Conservation (phyloP, 106 monocot genomes). For the Dioscorea alata region DNA sequence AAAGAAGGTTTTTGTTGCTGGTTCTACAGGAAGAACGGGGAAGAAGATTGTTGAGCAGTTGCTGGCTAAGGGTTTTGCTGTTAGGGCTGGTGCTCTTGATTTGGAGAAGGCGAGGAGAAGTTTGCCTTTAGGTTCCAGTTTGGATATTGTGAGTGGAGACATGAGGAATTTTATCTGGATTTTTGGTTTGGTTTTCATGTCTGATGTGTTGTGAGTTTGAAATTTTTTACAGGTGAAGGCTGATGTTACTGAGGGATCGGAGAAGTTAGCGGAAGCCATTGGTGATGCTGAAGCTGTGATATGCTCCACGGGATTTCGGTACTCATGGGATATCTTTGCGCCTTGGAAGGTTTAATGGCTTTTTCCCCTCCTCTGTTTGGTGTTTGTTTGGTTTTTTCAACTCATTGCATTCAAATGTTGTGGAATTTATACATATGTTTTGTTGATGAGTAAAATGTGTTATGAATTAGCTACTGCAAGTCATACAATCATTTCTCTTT, state of each 20-base stretch:
- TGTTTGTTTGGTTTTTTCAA: too few relatives aligned
- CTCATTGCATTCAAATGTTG: too few relatives aligned
- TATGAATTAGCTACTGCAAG: too few relatives aligned
- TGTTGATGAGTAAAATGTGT: too few relatives aligned
- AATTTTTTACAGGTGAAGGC: constrained; percentile 33
- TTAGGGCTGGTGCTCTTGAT: constrained; percentile 55
- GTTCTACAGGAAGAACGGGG: constrained; percentile 70
- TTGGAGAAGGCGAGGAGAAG: constrained; percentile 32
- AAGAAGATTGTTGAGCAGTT: constrained; percentile 61
- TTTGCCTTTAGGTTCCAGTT: constrained; percentile 38
- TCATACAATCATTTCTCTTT: too few relatives aligned
- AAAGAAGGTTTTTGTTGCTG: constrained; percentile 62
- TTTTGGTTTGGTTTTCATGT: constrained; percentile 3
- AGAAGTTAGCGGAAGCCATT: constrained; percentile 43
- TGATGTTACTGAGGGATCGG: constrained; percentile 44
- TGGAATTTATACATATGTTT: too few relatives aligned
- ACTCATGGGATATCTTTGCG: constrained; percentile 63
- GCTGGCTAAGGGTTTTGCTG: constrained; percentile 43
- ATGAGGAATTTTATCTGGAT: neutral
- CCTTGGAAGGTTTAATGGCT: constrained; percentile 63
- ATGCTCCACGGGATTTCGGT: constrained; percentile 62
- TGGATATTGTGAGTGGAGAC: constrained; percentile 35
- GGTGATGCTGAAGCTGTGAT: constrained; percentile 63
- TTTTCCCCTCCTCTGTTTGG: too few relatives aligned
- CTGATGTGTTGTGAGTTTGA: neutral